Percentiles rank a stretch among this genome's conserved stretches.
These are phyloP conservation scores for Ambrosia hybrid DNA, from an alignment of 140 eudicot species.

Conservation along the genomic window DNA sequence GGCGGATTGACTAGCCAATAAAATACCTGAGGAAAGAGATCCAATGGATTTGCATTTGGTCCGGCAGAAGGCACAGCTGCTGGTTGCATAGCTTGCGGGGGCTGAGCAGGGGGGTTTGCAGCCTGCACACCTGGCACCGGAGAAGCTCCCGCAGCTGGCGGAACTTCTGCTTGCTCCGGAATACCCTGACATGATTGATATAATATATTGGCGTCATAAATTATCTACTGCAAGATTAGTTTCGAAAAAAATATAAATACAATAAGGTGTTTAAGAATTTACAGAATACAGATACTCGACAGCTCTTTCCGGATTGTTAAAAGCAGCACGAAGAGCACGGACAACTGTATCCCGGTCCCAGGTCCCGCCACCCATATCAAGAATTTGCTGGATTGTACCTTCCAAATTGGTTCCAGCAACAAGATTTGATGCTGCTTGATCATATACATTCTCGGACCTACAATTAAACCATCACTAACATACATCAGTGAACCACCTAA, in stretches of 20 bases:
- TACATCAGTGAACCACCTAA: not conserved
- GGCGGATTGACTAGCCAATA: not conserved
- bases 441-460: slow-evolving; percentile 65
- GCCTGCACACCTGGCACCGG: slow-evolving; percentile 55
- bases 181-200: slow-evolving; percentile 55
- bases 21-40: slow-evolving; percentile 84
- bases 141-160: slow-evolving; percentile 53
- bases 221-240: not conserved
- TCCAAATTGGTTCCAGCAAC: slow-evolving; percentile 84
- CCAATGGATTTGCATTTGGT: slow-evolving; percentile 84
- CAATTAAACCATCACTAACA: slow-evolving; percentile 10
- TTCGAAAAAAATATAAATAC: not conserved
- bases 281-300: slow-evolving; percentile 90
- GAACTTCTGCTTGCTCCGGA: slow-evolving; percentile 78
- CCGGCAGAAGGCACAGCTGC: slow-evolving; percentile 62
- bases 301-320: slow-evolving; percentile 90
- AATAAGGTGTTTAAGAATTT: slow-evolving; percentile 18
- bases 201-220: not conserved
- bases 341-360: slow-evolving; percentile 93
- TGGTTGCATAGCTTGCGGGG: slow-evolving; percentile 52
- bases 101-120: slow-evolving; percentile 51
- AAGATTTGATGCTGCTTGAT: slow-evolving; percentile 76
- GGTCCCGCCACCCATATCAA: slow-evolving; percentile 95
- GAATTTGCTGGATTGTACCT: slow-evolving; percentile 70
- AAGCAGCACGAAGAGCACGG: slow-evolving; percentile 96